These are phyloP conservation scores for Hansenula anomala DNA, from an alignment of 1,139 yeast species.

Conservation along the genomic window DNA sequence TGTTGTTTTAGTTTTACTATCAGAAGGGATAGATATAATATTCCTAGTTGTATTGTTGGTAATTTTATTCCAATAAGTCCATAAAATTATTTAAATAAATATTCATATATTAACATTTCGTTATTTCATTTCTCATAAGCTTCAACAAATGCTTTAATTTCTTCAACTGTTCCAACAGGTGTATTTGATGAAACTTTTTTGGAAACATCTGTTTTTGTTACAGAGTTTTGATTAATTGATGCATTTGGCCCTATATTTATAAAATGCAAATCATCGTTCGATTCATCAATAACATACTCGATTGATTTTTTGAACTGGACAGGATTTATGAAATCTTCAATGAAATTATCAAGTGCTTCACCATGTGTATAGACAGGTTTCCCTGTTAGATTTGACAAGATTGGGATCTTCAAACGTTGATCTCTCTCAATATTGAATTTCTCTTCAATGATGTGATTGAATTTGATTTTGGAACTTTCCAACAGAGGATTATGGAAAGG, in stretches of 20 bases:
- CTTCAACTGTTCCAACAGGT: background rate
- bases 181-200: background rate
- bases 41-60: slow-evolving; percentile 95
- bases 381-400: slow-evolving; percentile 35
- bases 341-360: slow-evolving; percentile 25
- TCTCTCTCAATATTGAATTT: slow-evolving; percentile 9
- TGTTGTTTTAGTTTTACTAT: slow-evolving; percentile 96
- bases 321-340: slow-evolving; percentile 36
- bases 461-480: slow-evolving; percentile 28
- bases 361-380: slow-evolving; percentile 18
- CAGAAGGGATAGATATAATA: slow-evolving; percentile 86
- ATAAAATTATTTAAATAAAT: slow-evolving; percentile 4
- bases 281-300: slow-evolving; percentile 8
- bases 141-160: background rate
- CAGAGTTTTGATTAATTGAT: slow-evolving; percentile 10
- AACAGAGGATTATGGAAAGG: slow-evolving; percentile 43
- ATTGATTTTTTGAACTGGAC: slow-evolving; percentile 40
- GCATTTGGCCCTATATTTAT: slow-evolving; percentile 21
- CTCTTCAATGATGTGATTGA: slow-evolving; percentile 20
- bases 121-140: background rate
- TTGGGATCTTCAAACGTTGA: slow-evolving; percentile 22
- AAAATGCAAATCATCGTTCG: slow-evolving; percentile 6
- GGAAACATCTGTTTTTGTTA: background rate
- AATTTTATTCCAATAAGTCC: slow-evolving; percentile 77
- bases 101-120: too few species aligned